These are phyloP conservation scores for Chrysophaeum taylorii DNA, from an alignment of 352 stramenopile genomes.

Conservation along the genomic window DNA sequence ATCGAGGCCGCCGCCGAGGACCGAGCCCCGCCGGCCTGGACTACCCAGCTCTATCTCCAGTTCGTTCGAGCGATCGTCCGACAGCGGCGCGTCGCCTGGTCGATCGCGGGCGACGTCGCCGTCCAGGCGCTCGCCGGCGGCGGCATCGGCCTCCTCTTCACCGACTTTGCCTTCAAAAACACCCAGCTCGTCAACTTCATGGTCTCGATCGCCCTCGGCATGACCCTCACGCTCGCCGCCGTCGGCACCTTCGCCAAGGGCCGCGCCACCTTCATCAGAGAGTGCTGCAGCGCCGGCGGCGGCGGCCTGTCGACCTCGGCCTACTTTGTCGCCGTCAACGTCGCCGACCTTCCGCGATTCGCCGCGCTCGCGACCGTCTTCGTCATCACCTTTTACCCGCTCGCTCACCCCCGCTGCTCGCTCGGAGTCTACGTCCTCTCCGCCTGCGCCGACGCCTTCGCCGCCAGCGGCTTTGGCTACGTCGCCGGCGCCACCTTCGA, in stretches of 20 bases:
- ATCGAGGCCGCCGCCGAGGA: background rate
- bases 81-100: background rate
- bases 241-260: background rate
- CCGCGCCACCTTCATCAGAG: background rate
- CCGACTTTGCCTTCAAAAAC: background rate
- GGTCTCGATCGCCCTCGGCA: background rate
- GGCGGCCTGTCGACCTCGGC: background rate
- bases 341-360: background rate
- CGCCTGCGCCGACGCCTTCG: background rate
- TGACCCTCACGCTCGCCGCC: background rate
- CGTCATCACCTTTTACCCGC: background rate
- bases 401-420: background rate
- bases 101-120: background rate
- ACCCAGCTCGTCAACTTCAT: constrained; percentile 6
- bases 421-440: background rate
- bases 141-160: background rate
- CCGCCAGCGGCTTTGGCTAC: background rate
- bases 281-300: background rate
- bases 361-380: background rate
- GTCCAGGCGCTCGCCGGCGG: background rate
- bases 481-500: background rate
- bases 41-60: background rate
- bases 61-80: background rate
- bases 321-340: background rate
- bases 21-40: background rate